Conservation (phyloP, 2,329 filamentous ascomycete genomes). For the Myriosclerotinia scirpicola region DNA sequence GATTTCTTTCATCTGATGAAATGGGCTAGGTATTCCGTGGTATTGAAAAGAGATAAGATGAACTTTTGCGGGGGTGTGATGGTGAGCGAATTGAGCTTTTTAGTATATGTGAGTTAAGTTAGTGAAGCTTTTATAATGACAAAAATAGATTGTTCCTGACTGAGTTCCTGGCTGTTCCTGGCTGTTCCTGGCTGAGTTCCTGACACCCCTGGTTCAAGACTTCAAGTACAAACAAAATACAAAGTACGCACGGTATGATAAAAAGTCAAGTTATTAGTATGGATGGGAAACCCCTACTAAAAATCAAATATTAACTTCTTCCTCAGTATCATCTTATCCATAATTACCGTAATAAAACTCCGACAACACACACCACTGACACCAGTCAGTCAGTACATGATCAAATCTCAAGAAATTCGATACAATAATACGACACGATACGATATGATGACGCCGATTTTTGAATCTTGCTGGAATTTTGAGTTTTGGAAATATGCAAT, state of each 20-base stretch:
- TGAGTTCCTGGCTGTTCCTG: background rate
- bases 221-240: no score
- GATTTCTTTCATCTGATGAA: constrained; percentile 19
- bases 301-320: background rate
- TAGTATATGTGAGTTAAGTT: background rate
- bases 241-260: no score
- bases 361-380: background rate
- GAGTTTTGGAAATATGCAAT: background rate
- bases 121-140: background rate
- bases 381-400: background rate
- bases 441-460: background rate
- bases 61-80: constrained; percentile 15
- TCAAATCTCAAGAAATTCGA: constrained; percentile 5
- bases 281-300: constrained; percentile 5
- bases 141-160: constrained; percentile 9
- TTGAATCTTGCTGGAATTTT: background rate
- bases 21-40: background rate
- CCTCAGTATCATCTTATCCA: background rate
- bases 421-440: background rate
- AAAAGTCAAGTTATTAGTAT: background rate
- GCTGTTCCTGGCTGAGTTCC: background rate
- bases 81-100: background rate
- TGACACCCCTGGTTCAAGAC: background rate
- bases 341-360: background rate
- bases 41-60: background rate